Evolutionary conservation across 2,329 filamentous ascomycete species (phyloP).

Genomic region (Alternaria brassicicola): DNA sequence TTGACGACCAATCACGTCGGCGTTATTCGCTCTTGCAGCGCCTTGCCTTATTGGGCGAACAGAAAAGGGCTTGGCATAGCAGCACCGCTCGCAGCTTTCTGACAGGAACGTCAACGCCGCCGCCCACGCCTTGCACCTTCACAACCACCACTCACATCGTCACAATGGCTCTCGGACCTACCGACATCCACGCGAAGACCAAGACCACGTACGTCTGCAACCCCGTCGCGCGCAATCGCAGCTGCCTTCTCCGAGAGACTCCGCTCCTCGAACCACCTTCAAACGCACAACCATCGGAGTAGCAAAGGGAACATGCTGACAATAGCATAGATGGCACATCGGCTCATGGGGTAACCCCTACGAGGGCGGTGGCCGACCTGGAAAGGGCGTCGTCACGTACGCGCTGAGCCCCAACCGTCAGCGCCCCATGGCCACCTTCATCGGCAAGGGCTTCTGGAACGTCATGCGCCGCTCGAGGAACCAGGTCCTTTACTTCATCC

Average conservation of each 20-base stretch:
- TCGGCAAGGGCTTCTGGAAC: slow-evolving; percentile 91
- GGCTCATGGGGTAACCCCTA: slow-evolving; percentile 48
- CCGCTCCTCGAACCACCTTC: slow-evolving; percentile 12
- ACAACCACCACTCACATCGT: slow-evolving; percentile 20
- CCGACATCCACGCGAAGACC: slow-evolving; percentile 31
- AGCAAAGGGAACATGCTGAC: slow-evolving; percentile 20
- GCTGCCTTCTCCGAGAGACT: slow-evolving; percentile 2
- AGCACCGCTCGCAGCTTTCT: slow-evolving; percentile 25
- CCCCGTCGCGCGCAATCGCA: slow-evolving; percentile 1
- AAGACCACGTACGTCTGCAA: slow-evolving; percentile 39
- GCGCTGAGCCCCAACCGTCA: slow-evolving; percentile 86
- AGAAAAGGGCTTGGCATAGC: slow-evolving; percentile 11
- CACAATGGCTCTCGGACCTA: slow-evolving; percentile 43
- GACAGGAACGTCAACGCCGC: slow-evolving; percentile 22
- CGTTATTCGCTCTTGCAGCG: not conserved
- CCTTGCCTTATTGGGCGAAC: slow-evolving; percentile 1
- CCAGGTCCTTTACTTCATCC: slow-evolving; percentile 88
- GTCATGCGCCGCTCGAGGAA: slow-evolving; percentile 82
- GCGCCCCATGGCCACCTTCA: slow-evolving; percentile 78
- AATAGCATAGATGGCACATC: slow-evolving; percentile 43
- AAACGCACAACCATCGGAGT: slow-evolving; percentile 10
- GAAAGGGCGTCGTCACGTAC: slow-evolving; percentile 72
- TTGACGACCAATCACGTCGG: not conserved
- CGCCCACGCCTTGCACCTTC: slow-evolving; percentile 27
- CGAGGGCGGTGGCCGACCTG: slow-evolving; percentile 52